These are phyloP conservation scores for Persicaria tinctoria DNA, from an alignment of 148 eudicot species.

Conservation along the genomic window DNA sequence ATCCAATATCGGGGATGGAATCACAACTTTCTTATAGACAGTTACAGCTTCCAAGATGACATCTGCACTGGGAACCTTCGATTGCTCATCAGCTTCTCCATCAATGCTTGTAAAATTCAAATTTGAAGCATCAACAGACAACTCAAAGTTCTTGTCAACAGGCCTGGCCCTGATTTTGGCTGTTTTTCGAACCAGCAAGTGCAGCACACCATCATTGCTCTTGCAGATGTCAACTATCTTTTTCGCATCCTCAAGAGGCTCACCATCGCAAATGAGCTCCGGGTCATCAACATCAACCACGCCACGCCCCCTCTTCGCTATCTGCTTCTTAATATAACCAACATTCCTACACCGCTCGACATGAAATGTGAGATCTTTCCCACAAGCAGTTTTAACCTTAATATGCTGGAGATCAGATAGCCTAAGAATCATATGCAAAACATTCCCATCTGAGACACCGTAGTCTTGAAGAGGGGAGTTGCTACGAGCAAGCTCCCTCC, in stretches of 20 bases:
- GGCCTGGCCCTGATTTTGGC: conserved; percentile 66
- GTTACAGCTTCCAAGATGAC: conserved; percentile 53
- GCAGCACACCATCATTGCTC: conserved; percentile 64
- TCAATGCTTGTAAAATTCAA: conserved; percentile 21
- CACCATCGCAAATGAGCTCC: conserved; percentile 65
- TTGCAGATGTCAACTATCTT: conserved; percentile 63
- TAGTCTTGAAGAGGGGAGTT: conserved; percentile 70
- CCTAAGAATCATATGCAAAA: conserved; percentile 70
- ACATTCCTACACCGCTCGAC: conserved; percentile 65
- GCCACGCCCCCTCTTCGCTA: conserved; percentile 43
- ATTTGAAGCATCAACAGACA: conserved; percentile 55
- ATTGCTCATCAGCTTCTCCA: conserved; percentile 11
- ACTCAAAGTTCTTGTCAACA: conserved; percentile 54
- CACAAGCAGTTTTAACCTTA: conserved; percentile 59
- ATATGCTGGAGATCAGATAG: conserved; percentile 66
- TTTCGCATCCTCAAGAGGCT: conserved; percentile 62
- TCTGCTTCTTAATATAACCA: conserved; percentile 65
- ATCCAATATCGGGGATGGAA: conserved; percentile 42
- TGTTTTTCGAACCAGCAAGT: conserved; percentile 61
- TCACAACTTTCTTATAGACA: conserved; percentile 47
- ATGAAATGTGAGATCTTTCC: conserved; percentile 59
- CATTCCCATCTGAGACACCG: conserved; percentile 72
- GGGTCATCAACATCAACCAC: conserved; percentile 50
- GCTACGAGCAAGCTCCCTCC: conserved; percentile 71
- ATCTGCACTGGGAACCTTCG: conserved; percentile 22